These are phyloP conservation scores for Magnaporthiopsis incrustans DNA, from an alignment of 2,329 filamentous ascomycete species.

Conservation along the genomic window DNA sequence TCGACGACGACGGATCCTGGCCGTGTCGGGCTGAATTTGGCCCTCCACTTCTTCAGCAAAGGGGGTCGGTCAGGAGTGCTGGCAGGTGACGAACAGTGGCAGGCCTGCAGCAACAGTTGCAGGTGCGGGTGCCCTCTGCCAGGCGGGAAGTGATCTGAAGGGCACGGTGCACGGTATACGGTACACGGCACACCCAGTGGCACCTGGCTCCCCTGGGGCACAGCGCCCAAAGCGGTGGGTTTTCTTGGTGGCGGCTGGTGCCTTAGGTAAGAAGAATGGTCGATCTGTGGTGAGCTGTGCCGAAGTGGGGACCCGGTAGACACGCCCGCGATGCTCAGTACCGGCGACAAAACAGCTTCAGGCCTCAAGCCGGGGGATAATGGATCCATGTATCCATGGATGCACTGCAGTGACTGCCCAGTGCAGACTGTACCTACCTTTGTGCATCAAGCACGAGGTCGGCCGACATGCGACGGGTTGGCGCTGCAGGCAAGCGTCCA, in stretches of 20 bases:
- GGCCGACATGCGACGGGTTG: background rate
- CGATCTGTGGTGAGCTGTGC: background rate
- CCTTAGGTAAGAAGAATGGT: background rate
- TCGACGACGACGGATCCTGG: background rate
- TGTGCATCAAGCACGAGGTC: no score
- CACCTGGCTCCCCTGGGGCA: background rate
- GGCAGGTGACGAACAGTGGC: constrained; percentile 8
- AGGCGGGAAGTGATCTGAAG: background rate
- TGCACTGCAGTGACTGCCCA: no score
- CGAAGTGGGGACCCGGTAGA: background rate
- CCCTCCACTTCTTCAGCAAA: background rate
- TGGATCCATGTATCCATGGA: background rate
- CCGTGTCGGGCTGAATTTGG: constrained; percentile 5
- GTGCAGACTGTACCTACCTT: background rate
- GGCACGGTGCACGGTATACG: background rate
- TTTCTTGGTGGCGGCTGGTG: background rate
- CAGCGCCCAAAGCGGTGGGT: background rate
- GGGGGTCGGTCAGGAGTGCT: constrained; percentile 2
- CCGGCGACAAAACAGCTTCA: background rate
- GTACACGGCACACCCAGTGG: no score
- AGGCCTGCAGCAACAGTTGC: background rate
- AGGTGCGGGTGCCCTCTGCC: background rate
- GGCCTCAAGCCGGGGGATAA: no score
- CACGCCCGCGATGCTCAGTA: background rate
- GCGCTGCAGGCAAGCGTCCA: background rate